Conservation (phyloP, 2,329 filamentous ascomycete genomes). For the Gremmenia infestans region DNA sequence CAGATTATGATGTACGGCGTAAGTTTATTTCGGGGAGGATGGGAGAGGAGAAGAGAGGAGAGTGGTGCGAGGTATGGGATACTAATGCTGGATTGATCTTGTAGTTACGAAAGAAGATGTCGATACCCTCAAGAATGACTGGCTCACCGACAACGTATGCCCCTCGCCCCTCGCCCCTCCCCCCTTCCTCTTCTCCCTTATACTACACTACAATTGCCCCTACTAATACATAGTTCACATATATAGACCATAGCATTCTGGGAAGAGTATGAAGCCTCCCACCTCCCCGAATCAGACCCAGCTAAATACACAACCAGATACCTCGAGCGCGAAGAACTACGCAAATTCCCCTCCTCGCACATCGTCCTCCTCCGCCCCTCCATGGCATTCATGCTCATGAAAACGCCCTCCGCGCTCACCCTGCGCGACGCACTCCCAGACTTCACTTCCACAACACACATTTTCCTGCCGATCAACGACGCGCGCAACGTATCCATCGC, state of each 20-base stretch:
- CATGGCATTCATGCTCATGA: constrained; percentile 89
- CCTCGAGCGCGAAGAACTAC: constrained; percentile 83
- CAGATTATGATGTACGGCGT: constrained; percentile 63
- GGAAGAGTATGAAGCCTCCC: constrained; percentile 67
- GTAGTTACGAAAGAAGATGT: constrained; percentile 85
- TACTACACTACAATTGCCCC: not conserved
- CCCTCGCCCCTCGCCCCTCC: constrained; percentile 24
- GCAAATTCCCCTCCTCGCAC: constrained; percentile 72
- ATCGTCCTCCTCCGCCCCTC: constrained; percentile 88
- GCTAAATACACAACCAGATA: constrained; percentile 46
- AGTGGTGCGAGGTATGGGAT: no score
- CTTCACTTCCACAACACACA: constrained; percentile 77
- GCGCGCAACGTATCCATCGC: constrained; percentile 67
- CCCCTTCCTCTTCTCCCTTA: constrained; percentile 8
- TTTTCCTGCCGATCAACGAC: constrained; percentile 96
- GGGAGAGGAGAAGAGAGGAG: not conserved
- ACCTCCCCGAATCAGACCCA: constrained; percentile 3
- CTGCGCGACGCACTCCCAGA: constrained; percentile 70
- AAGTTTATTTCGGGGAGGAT: constrained; percentile 23
- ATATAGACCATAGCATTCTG: constrained; percentile 91
- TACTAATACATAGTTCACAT: constrained; percentile 5
- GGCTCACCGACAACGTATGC: constrained; percentile 90
- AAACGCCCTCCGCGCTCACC: constrained; percentile 53
- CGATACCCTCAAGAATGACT: constrained; percentile 82
- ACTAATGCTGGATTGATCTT: constrained; percentile 17